Base-by-base conservation (phyloP, 306 rosid species). In the Biancaea sappan region DNA sequence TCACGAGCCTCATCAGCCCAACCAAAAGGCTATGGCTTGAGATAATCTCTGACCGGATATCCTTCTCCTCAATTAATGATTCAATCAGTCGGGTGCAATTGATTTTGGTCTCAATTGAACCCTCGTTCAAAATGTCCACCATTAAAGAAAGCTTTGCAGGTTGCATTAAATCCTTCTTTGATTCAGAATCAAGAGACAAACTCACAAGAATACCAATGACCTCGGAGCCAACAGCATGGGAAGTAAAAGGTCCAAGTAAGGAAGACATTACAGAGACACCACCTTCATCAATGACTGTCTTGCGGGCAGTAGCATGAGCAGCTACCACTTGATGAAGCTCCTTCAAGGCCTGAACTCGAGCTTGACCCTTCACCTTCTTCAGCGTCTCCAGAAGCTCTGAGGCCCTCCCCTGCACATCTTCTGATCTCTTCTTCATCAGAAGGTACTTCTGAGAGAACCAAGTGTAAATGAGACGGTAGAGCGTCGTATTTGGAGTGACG, bases 391-490 rank as follows among this genome's bases (percentile, higher is more conserved):
- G 78, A 66, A 88, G 92, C 40, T 90, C 96, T 0, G 85, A 86
- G 10, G 85, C 89, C 79, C 91, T 81, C 40, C 96, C 96, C 47
- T 89, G 91, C 57, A 89, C 95, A 67, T 89, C 95, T 51, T 89
- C 95, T 0, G 95, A 87, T 76, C 85, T 80, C 83, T 89, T 89
- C 90, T 83, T 89, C 92, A 87, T 87, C 3, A 81, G 81, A 62
- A 81, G 28, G 59, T 89, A 89, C 88, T 87, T 89, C 82, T 85
- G 95, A 19, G 92, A 85, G 74, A 89, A 89, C 95, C 95, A 89
- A 0, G 92, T 80, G 73, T 61, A 77, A 2, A 84, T 90, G 15
- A 90, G 72, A 31, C 90, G 79, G 72, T 84, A 79, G 14, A 89
- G 92, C 9, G 95, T 89, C 19, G 85, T 80, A 81, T 87, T 89